Evolutionary conservation across 371 early-diverging fungal species (phyloP), one percentile per base, ranked within the genome.

Genomic region (Mucor lusitanicus): DNA sequence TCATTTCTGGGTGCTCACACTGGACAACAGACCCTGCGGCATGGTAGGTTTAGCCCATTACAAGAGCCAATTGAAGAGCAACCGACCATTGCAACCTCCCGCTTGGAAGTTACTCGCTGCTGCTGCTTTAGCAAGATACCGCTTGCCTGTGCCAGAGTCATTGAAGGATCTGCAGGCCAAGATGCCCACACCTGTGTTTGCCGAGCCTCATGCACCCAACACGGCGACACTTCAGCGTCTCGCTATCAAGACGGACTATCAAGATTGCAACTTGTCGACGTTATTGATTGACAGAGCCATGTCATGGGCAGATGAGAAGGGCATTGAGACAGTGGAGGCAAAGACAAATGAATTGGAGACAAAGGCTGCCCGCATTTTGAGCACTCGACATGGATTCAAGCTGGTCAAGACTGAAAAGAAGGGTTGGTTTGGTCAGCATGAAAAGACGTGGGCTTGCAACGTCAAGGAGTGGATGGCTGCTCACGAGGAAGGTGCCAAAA

Each of bases 1-100:
- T 33, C 79, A 80, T 64, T 84, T 84, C 61, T 84, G 84, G 84
- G 80, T 84, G 3, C 65, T 84, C 17, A 58, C 70, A 0, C 58
- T 80, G 59, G 77, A 81, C 37, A 74, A 72, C 62, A 64, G 62
- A 17, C 59, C 72, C 3, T 73, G 76, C 64, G 84, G 80, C 27
- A 80, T 81, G 71, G 63, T 81, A 13, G 84, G 75, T 7, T 59
- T 83, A 17, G 81, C 77, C 2, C 70, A 65, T 33, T 73, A 74
- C 54, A 48, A 59, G 15, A 60, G 70, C 21, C 40, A 33, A 11
- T n/a, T 77, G 3, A 48, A 60, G 19, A 76, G 76, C 23, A 32
- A 69, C 30, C 44, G 78, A 23, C 68, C 70, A 11, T 8, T 50
- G 2, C 59, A 63, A 33, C 68, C 69, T 23, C 61, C 78, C 11